phyloP scores from a whole-genome alignment of 768 basidiomycete species.

The Tulasnella sp. region DNA sequence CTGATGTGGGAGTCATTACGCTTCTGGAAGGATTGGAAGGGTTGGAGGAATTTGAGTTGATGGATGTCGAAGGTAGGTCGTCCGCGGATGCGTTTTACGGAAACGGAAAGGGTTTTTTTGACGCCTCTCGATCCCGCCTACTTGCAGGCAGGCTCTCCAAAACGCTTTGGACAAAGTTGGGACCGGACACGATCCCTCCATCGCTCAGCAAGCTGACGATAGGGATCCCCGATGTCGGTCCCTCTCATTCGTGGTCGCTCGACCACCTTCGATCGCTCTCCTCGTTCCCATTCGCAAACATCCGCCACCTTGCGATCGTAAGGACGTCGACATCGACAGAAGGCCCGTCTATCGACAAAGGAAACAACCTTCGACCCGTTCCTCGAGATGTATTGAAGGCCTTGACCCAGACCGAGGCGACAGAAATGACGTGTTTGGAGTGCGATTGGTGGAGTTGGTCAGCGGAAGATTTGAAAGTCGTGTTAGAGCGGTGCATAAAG shows the following conservation, averaged over 20 bases:
- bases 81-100: not conserved
- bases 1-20: slow-evolving; percentile 31
- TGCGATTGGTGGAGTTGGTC: slow-evolving; percentile 38
- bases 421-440: slow-evolving; percentile 29
- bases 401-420: slow-evolving; percentile 26
- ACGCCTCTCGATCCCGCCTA: not conserved
- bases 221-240: slow-evolving; percentile 31
- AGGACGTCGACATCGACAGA: slow-evolving; percentile 26
- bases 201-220: slow-evolving; percentile 29
- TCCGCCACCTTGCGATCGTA: slow-evolving; percentile 29
- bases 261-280: slow-evolving; percentile 36
- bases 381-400: slow-evolving; percentile 31
- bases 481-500: slow-evolving; percentile 33
- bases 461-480: slow-evolving; percentile 30
- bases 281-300: slow-evolving; percentile 28
- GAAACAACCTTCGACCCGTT: slow-evolving; percentile 32
- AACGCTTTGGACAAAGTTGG: slow-evolving; percentile 33
- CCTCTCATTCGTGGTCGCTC: slow-evolving; percentile 37
- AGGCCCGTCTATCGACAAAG: slow-evolving; percentile 25
- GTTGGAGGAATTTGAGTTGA: slow-evolving; percentile 31
- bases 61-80: slow-evolving; percentile 35
- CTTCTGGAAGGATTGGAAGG: slow-evolving; percentile 34
- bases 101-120: not conserved
- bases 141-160: slow-evolving; percentile 33
- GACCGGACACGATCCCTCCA: slow-evolving; percentile 25